Conservation (phyloP, 495 filamentous ascomycete species). For the Aspergillus sparsus region DNA sequence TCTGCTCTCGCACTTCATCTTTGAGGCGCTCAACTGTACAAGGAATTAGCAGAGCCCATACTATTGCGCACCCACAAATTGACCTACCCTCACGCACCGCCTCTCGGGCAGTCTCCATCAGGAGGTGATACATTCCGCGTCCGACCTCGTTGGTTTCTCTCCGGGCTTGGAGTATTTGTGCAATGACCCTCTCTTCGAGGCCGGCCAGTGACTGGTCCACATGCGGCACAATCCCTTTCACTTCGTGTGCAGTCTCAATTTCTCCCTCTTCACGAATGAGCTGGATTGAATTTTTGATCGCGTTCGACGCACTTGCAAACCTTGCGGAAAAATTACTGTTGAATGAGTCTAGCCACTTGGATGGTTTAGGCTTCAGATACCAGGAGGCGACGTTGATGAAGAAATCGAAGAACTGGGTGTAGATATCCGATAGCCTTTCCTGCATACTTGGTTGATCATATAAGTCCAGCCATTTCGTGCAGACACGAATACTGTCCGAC, state of each 20-base stretch:
- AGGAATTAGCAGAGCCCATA: no score
- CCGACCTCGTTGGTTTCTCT: background rate
- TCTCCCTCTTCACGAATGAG: background rate
- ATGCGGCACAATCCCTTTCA: conserved; percentile 1
- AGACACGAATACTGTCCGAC: background rate
- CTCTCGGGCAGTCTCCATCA: background rate
- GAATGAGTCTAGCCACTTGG: background rate
- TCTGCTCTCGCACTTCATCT: no score
- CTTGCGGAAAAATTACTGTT: background rate
- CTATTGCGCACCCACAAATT: background rate
- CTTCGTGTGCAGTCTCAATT: background rate
- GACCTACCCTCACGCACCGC: no score
- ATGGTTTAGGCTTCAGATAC: background rate
- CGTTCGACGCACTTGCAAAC: background rate
- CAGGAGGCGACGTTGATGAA: conserved; percentile 4
- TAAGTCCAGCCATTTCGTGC: conserved; percentile 1
- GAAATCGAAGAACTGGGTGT: conserved; percentile 6
- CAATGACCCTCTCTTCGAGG: background rate
- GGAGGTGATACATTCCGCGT: background rate
- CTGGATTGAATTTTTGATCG: background rate
- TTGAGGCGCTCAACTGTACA: background rate
- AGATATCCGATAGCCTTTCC: background rate
- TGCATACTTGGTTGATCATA: background rate
- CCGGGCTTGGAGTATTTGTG: background rate
- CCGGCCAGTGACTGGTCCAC: background rate